Percentiles rank a stretch among this genome's conserved stretches.
Conservation (phyloP, 768 basidiomycete genomes). For the Russula sp. region DNA sequence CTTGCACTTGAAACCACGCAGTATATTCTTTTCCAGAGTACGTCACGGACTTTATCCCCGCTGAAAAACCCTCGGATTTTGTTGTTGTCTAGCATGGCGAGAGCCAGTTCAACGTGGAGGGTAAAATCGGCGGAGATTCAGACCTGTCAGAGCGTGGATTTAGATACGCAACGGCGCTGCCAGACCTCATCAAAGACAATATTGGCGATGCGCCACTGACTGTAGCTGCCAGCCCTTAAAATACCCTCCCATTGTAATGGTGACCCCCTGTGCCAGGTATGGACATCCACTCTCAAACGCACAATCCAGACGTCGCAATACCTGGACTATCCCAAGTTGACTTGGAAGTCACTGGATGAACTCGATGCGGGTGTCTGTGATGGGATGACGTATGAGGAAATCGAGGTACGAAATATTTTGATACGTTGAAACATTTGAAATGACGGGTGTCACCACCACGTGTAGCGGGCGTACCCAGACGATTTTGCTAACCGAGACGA, state of each 20-base stretch:
- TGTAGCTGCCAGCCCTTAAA: slow-evolving; percentile 42
- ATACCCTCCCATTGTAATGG: background rate
- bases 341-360: slow-evolving; percentile 98
- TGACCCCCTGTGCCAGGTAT: slow-evolving; percentile 57
- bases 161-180: slow-evolving; percentile 82
- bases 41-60: slow-evolving; percentile 32
- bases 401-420: slow-evolving; percentile 58
- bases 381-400: slow-evolving; percentile 99
- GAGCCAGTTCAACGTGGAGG: slow-evolving; percentile 93
- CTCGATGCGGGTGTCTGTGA: slow-evolving; percentile 99
- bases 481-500: slow-evolving; percentile 98
- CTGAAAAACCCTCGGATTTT: slow-evolving; percentile 14
- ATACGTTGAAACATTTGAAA: background rate
- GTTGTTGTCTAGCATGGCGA: slow-evolving; percentile 80
- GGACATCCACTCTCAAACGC: slow-evolving; percentile 95
- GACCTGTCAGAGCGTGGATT: slow-evolving; percentile 78
- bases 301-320: slow-evolving; percentile 89
- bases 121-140: slow-evolving; percentile 98
- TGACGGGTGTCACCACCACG: background rate
- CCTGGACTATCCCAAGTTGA: slow-evolving; percentile 85
- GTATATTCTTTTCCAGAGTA: slow-evolving; percentile 94
- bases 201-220: slow-evolving; percentile 87
- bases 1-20: slow-evolving; percentile 91
- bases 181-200: slow-evolving; percentile 83
- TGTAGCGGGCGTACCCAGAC: slow-evolving; percentile 88